phyloP scores from a whole-genome alignment of 768 basidiomycete species.

The Hericium coralloides region DNA sequence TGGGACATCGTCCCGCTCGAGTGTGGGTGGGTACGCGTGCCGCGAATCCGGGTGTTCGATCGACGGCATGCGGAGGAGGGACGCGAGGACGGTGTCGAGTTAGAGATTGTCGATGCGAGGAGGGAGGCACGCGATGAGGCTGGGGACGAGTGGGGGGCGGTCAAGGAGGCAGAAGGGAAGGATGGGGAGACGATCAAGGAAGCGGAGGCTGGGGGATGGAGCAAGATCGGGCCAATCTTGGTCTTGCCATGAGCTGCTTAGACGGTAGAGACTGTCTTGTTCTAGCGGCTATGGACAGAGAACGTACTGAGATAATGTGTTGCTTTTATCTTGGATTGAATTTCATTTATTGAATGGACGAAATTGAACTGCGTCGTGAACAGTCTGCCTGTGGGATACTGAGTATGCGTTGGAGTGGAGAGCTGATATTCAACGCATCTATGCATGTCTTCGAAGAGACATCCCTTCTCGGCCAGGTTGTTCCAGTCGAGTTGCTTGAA shows the following conservation, averaged over 20 bases:
- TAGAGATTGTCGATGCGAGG: conserved; percentile 55
- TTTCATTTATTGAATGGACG: too few species aligned
- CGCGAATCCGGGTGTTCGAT: conserved; percentile 50
- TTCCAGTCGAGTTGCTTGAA: too few species aligned
- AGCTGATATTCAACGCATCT: too few species aligned
- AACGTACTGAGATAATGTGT: too few species aligned
- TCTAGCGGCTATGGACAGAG: not conserved
- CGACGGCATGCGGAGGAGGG: conserved; percentile 24
- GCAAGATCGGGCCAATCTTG: conserved; percentile 5
- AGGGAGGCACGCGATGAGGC: conserved; percentile 16
- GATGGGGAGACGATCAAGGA: conserved; percentile 41
- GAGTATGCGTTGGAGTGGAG: too few species aligned
- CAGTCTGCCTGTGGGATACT: too few species aligned
- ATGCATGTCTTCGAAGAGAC: too few species aligned
- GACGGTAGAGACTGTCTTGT: not conserved
- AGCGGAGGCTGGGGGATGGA: not conserved
- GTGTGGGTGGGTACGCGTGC: conserved; percentile 58
- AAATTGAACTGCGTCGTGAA: too few species aligned
- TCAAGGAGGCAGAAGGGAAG: conserved; percentile 28
- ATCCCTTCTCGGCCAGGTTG: too few species aligned
- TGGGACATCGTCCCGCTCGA: conserved; percentile 72
- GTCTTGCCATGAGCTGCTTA: conserved; percentile 6
- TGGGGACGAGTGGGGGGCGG: conserved; percentile 37
- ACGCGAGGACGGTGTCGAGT: conserved; percentile 51
- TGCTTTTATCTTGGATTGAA: too few species aligned